Conservation (phyloP, 371 early-diverging fungal species). For the Coemansia sp. region DNA sequence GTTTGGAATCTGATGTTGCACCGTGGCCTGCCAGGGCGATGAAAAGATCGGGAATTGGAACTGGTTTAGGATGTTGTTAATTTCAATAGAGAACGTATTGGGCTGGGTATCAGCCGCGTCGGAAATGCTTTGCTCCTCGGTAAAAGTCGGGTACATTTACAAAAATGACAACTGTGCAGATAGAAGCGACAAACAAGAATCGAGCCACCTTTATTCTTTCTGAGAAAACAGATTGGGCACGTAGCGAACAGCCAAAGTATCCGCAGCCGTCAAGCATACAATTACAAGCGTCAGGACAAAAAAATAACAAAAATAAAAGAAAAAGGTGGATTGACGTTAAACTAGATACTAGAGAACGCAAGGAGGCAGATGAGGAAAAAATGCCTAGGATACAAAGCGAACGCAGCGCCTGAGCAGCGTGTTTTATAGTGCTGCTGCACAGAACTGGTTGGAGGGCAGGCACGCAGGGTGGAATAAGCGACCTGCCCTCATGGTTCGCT, state of each 20-base stretch:
- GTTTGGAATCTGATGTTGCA: background rate
- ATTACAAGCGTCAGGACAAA: background rate
- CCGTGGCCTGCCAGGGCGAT: background rate
- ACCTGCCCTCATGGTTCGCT: slow-evolving; percentile 2
- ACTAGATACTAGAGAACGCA: background rate
- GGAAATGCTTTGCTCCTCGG: slow-evolving; percentile 1
- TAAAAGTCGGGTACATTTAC: slow-evolving; percentile 5
- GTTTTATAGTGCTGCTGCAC: slow-evolving; percentile 6
- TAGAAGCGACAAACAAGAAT: slow-evolving; percentile 3
- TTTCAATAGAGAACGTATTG: background rate
- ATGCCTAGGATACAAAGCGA: background rate
- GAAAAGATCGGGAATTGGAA: background rate
- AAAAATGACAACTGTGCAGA: background rate
- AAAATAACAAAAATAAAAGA: background rate
- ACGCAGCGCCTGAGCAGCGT: background rate
- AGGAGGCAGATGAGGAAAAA: background rate
- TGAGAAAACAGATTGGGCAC: background rate
- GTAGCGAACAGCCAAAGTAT: background rate
- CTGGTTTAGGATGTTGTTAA: background rate
- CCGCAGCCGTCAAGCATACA: background rate
- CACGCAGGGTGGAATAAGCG: slow-evolving; percentile 4
- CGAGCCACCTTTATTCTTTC: slow-evolving; percentile 1
- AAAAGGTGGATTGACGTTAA: background rate
- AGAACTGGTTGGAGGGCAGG: slow-evolving; percentile 5
- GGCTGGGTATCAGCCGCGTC: slow-evolving; percentile 3